Evolutionary conservation across 352 stramenopile species (phyloP).

Genomic region (Ophiocytium majus): DNA sequence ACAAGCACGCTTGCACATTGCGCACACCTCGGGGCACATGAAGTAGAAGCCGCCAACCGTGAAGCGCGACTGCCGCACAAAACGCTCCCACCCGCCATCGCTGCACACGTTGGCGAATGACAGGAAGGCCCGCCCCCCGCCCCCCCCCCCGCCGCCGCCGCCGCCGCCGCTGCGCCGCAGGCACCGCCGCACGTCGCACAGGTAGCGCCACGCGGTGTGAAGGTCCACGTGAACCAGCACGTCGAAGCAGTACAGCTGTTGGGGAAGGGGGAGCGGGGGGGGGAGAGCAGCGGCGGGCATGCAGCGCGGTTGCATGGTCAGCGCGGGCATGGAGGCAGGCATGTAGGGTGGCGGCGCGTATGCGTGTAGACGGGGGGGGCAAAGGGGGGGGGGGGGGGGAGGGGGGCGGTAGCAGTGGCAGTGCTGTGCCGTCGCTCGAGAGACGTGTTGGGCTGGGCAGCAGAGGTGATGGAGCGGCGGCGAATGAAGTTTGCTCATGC

Average conservation of each 20-base stretch:
- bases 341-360: not conserved
- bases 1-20: no score
- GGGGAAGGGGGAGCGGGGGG: no score
- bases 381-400: not conserved
- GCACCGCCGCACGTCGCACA: slow-evolving; percentile 32
- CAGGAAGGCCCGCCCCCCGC: slow-evolving; percentile 41
- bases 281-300: no score
- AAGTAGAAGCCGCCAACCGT: slow-evolving; percentile 56
- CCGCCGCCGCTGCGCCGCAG: no score
- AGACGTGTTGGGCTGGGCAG: no score
- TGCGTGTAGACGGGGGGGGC: not conserved
- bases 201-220: slow-evolving; percentile 48
- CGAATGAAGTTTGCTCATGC: no score
- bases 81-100: slow-evolving; percentile 45
- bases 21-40: slow-evolving; percentile 22
- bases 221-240: slow-evolving; percentile 55
- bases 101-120: slow-evolving; percentile 48
- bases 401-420: not conserved
- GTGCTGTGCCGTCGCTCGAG: no score
- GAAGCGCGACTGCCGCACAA: slow-evolving; percentile 47
- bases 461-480: no score
- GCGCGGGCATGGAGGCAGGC: not conserved
- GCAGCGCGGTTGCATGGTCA: no score
- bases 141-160: no score
- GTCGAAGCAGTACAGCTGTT: slow-evolving; percentile 33